These are phyloP conservation scores for Daldinia loculata DNA, from an alignment of 495 filamentous ascomycete species.

Conservation along the genomic window DNA sequence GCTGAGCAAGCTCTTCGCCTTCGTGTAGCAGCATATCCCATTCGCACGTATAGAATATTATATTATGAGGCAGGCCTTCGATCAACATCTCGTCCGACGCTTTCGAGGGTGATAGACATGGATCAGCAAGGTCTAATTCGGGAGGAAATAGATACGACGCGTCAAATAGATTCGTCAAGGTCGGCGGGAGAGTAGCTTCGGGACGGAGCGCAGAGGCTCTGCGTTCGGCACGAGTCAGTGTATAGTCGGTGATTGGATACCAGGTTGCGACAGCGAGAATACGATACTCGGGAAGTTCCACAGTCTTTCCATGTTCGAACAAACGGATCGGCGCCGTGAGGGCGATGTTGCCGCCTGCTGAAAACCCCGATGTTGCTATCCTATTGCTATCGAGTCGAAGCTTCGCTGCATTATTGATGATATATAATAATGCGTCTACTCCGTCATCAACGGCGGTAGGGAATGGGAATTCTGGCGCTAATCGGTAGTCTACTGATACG, in stretches of 20 bases:
- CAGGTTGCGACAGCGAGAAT: slow-evolving; percentile 67
- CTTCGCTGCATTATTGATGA: slow-evolving; percentile 66
- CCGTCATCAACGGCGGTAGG: slow-evolving; percentile 80
- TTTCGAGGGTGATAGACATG: slow-evolving; percentile 51
- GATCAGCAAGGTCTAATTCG: slow-evolving; percentile 45
- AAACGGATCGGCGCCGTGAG: slow-evolving; percentile 82
- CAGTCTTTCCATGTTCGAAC: slow-evolving; percentile 42
- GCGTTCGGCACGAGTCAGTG: slow-evolving; percentile 75
- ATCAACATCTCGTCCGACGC: slow-evolving; percentile 51
- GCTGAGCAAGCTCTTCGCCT: slow-evolving; percentile 70
- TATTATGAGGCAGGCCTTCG: slow-evolving; percentile 58
- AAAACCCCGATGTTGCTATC: slow-evolving; percentile 84
- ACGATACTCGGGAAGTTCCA: slow-evolving; percentile 42
- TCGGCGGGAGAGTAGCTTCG: slow-evolving; percentile 74
- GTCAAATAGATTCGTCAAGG: slow-evolving; percentile 88
- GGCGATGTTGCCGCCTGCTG: slow-evolving; percentile 84
- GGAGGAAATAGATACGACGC: slow-evolving; percentile 75
- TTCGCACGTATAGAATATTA: slow-evolving; percentile 80
- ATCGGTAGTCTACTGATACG: slow-evolving; percentile 76
- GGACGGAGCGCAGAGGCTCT: slow-evolving; percentile 68
- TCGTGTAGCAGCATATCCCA: slow-evolving; percentile 90
- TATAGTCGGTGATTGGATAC: slow-evolving; percentile 89
- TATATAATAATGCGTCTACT: slow-evolving; percentile 72
- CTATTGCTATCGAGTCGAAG: slow-evolving; percentile 51
- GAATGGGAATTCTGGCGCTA: slow-evolving; percentile 81